Conservation (phyloP, 345 rosid genomes). For the Dovyalis caffra region DNA sequence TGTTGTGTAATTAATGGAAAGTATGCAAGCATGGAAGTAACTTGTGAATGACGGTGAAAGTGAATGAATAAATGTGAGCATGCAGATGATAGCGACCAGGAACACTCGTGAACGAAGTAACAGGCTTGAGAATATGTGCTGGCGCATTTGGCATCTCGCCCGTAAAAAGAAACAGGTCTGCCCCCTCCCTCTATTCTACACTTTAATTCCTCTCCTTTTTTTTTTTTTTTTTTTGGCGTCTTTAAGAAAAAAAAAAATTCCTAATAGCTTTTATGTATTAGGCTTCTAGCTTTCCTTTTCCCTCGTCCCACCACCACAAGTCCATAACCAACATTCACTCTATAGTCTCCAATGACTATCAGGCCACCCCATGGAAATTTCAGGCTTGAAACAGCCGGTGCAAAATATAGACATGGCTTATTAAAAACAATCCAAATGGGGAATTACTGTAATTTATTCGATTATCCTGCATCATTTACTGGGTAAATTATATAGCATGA, state of each 20-base stretch:
- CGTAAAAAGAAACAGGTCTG: slow-evolving; percentile 80
- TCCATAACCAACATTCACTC: no score
- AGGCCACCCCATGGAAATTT: no score
- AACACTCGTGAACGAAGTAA: slow-evolving; percentile 83
- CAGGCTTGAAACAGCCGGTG: no score
- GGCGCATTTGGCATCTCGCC: slow-evolving; percentile 98
- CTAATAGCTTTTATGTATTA: background rate
- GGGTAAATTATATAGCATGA: no score
- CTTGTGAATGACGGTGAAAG: slow-evolving; percentile 24
- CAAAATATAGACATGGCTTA: no score
- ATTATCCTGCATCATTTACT: no score
- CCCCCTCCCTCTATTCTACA: no score
- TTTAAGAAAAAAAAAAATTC: no score
- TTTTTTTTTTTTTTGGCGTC: background rate
- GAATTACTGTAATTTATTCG: no score
- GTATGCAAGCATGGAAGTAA: background rate
- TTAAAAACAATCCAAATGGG: no score
- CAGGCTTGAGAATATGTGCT: slow-evolving; percentile 92
- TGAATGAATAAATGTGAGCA: background rate
- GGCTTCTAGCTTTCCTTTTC: background rate
- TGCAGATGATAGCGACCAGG: slow-evolving; percentile 91
- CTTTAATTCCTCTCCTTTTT: background rate
- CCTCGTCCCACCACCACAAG: no score
- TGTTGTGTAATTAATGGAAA: background rate
- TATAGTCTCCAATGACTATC: background rate